These are phyloP conservation scores for Cryptococcus sp. DNA, from an alignment of 1,284 basidiomycete species.

Conservation along the genomic window DNA sequence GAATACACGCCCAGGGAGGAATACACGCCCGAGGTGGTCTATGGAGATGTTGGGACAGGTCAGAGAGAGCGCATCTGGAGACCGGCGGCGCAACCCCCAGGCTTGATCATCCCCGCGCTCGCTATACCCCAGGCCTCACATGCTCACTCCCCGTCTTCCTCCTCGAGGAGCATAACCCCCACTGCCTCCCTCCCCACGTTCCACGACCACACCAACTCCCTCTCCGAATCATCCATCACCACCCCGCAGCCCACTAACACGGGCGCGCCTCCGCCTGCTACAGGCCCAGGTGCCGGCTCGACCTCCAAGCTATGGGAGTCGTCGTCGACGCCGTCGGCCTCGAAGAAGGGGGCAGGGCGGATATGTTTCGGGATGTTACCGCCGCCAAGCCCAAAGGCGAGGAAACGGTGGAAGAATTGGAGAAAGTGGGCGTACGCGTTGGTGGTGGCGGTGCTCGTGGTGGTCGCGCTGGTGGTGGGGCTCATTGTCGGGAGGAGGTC, in stretches of 20 bases:
- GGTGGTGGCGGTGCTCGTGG: constrained; percentile 20
- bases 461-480: constrained; percentile 35
- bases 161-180: not conserved
- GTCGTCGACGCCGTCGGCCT: constrained; percentile 6
- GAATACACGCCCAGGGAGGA: no score
- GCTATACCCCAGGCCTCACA: not conserved
- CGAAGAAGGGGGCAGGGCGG: not conserved
- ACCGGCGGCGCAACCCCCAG: not conserved
- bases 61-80: not conserved
- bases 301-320: constrained; percentile 35
- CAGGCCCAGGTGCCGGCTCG: constrained; percentile 4
- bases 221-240: constrained; percentile 6
- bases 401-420: constrained; percentile 30
- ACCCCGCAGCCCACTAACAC: not conserved
- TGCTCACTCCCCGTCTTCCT: not conserved
- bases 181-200: constrained; percentile 3
- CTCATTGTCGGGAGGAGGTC: constrained; percentile 30
- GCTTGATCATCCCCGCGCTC: not conserved
- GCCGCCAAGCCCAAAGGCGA: constrained; percentile 3
- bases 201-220: constrained; percentile 2
- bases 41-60: not conserved
- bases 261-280: not conserved
- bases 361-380: constrained; percentile 5
- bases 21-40: not conserved
- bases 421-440: constrained; percentile 31